Conservation (phyloP, 345 rosid species). For the Salix caprea region DNA sequence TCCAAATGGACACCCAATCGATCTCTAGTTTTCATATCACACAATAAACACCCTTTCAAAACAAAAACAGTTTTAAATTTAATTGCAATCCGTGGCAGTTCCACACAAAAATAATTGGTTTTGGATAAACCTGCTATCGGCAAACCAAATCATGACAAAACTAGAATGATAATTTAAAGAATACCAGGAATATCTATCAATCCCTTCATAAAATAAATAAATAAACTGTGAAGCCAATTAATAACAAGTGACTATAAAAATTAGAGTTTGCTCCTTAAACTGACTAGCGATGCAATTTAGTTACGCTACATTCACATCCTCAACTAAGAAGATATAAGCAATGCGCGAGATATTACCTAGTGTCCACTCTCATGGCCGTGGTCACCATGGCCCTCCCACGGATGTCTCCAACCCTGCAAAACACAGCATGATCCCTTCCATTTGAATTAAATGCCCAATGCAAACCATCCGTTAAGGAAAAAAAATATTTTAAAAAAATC, state of each 20-base stretch:
- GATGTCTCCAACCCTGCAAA: constrained; percentile 90
- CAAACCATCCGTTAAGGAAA: not conserved
- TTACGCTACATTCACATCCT: not conserved
- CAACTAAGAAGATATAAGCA: not conserved
- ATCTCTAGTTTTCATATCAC: not conserved
- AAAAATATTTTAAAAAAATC: not conserved
- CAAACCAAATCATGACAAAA: not conserved
- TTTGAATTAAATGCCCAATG: not conserved
- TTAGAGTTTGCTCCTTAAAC: not conserved
- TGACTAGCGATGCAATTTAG: not conserved
- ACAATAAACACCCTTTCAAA: not conserved
- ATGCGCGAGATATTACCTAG: constrained; percentile 29
- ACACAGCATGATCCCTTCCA: not conserved
- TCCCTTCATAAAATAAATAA: no score
- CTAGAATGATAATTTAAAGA: not conserved
- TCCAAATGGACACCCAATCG: not conserved
- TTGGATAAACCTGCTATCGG: not conserved
- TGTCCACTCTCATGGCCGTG: constrained; percentile 66
- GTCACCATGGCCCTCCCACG: constrained; percentile 70
- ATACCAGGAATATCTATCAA: not conserved
- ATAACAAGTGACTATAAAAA: not conserved
- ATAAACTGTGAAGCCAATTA: not conserved
- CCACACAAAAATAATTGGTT: not conserved
- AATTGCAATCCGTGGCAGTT: not conserved
- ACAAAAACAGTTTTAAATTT: not conserved